Conservation (phyloP, 2,329 filamentous ascomycete genomes). For the Coniella vitis region DNA sequence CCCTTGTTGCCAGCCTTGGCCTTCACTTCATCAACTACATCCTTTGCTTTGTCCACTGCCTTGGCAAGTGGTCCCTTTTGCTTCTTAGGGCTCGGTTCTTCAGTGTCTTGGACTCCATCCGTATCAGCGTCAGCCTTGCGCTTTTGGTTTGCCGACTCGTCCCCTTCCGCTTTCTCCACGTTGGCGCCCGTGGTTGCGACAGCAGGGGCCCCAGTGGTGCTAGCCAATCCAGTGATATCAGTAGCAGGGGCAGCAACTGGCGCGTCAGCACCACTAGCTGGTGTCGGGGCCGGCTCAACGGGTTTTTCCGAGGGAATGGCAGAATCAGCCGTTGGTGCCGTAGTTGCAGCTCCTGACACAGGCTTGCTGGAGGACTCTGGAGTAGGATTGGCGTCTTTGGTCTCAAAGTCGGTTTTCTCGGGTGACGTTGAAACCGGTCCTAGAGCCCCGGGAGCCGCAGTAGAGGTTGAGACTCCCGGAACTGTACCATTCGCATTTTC, state of each 20-base stretch:
- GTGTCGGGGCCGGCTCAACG: background rate
- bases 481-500: background rate
- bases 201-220: background rate
- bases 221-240: background rate
- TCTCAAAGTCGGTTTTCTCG: conserved; percentile 15
- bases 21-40: conserved; percentile 11
- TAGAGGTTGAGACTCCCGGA: background rate
- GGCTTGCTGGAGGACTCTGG: background rate
- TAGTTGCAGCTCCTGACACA: background rate
- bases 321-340: background rate
- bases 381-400: conserved; percentile 16
- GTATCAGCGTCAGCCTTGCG: conserved; percentile 18
- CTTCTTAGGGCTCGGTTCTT: conserved; percentile 13
- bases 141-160: conserved; percentile 18
- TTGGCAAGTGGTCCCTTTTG: conserved; percentile 14
- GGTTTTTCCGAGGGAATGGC: conserved; percentile 2
- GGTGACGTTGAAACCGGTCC: background rate
- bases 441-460: conserved; percentile 5
- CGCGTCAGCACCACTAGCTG: background rate
- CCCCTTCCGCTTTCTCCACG: background rate
- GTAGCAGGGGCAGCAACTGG: background rate
- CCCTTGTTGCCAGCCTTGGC: conserved; percentile 15
- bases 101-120: background rate
- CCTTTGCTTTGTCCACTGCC: conserved; percentile 14
- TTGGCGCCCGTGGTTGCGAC: background rate